These are phyloP conservation scores for Xylariaceae sp. DNA, from an alignment of 2,329 filamentous ascomycete species.

Conservation along the genomic window DNA sequence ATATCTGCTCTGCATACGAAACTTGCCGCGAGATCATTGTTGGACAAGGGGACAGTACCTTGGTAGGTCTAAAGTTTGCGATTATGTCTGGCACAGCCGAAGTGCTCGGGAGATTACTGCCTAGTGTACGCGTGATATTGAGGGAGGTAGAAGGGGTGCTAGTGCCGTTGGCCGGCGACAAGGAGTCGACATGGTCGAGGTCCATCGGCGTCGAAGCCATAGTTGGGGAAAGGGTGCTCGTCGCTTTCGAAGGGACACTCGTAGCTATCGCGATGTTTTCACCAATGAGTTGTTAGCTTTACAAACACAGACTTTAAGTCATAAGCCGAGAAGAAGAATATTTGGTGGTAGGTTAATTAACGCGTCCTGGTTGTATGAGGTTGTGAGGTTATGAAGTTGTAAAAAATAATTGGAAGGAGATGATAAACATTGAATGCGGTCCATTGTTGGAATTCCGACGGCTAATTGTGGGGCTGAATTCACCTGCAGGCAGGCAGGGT, in stretches of 20 bases:
- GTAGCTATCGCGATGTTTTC: no score
- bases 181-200: slow-evolving; percentile 53
- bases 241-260: no score
- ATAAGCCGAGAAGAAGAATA: no score
- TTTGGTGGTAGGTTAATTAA: slow-evolving; percentile 3
- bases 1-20: no score
- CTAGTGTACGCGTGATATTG: slow-evolving; percentile 58
- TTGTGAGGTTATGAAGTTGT: slow-evolving; percentile 3
- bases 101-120: slow-evolving; percentile 51
- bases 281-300: no score
- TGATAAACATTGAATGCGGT: background rate
- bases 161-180: slow-evolving; percentile 49
- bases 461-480: slow-evolving; percentile 28
- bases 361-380: background rate
- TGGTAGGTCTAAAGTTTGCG: slow-evolving; percentile 77
- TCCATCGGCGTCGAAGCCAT: slow-evolving; percentile 67
- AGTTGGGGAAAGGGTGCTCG: no score
- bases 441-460: slow-evolving; percentile 12
- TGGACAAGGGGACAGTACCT: slow-evolving; percentile 56
- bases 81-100: slow-evolving; percentile 81
- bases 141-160: slow-evolving; percentile 49
- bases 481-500: no score
- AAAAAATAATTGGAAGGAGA: background rate
- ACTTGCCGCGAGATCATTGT: background rate
- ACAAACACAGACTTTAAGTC: no score